phyloP scores from a whole-genome alignment of 148 eudicot species.

The Talinum fruticosum region DNA sequence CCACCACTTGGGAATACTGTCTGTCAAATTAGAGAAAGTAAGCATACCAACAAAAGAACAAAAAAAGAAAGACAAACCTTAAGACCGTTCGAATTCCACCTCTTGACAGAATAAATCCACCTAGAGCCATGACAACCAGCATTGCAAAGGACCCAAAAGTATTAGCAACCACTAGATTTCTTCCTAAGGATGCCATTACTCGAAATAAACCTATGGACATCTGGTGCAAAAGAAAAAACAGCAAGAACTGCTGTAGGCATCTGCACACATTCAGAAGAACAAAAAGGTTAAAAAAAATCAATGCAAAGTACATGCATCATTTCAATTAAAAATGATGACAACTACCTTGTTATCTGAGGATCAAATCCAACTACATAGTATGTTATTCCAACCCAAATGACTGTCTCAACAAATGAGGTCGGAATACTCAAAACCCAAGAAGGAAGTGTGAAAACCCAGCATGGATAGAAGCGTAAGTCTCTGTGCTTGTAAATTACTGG shows the following conservation, averaged over 20 bases:
- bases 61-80: neutral
- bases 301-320: no score
- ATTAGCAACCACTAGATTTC: slow-evolving; percentile 88
- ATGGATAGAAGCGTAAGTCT: slow-evolving; percentile 83
- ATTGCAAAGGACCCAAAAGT: slow-evolving; percentile 93
- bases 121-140: slow-evolving; percentile 92
- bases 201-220: slow-evolving; percentile 92
- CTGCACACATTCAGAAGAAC: slow-evolving; percentile 39
- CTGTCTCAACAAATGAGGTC: slow-evolving; percentile 67
- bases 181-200: slow-evolving; percentile 85
- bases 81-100: slow-evolving; percentile 35
- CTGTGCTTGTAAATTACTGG: slow-evolving; percentile 93
- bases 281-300: neutral
- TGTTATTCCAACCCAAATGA: slow-evolving; percentile 73
- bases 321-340: neutral
- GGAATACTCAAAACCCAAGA: slow-evolving; percentile 92
- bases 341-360: slow-evolving; percentile 74
- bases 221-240: slow-evolving; percentile 82
- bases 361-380: slow-evolving; percentile 92
- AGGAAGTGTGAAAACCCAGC: slow-evolving; percentile 90
- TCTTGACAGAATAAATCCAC: slow-evolving; percentile 90
- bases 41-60: neutral
- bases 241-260: slow-evolving; percentile 60
- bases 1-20: slow-evolving; percentile 55
- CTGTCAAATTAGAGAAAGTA: slow-evolving; percentile 23